Percentiles rank a stretch among this genome's conserved stretches.
These are phyloP conservation scores for Fonsecaea pedrosoi DNA, from an alignment of 2,329 filamentous ascomycete species.

Conservation along the genomic window DNA sequence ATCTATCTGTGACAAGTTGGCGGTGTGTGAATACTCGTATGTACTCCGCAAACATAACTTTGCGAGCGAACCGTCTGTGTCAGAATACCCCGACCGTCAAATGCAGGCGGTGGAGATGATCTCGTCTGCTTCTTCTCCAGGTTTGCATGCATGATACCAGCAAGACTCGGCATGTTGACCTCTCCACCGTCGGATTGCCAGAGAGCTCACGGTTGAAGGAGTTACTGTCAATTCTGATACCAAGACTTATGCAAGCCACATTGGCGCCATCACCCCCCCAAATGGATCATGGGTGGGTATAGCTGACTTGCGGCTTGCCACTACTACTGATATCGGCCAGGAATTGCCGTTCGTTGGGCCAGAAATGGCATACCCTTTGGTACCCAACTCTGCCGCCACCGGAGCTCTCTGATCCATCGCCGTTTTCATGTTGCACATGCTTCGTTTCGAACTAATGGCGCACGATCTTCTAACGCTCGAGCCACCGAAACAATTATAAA, in stretches of 20 bases:
- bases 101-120: slow-evolving; percentile 4
- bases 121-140: neutral
- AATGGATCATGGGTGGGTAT: neutral
- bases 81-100: slow-evolving; percentile 1
- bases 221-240: slow-evolving; percentile 8
- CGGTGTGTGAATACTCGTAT: slow-evolving; percentile 2
- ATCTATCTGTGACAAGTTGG: neutral
- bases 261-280: slow-evolving; percentile 17
- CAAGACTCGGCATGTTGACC: slow-evolving; percentile 7
- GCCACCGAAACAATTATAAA: neutral
- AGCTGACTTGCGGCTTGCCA: slow-evolving; percentile 9
- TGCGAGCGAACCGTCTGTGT: neutral
- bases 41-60: slow-evolving; percentile 24
- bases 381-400: slow-evolving; percentile 9
- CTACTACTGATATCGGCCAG: slow-evolving; percentile 8
- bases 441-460: slow-evolving; percentile 1
- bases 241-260: slow-evolving; percentile 29
- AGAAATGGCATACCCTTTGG: slow-evolving; percentile 8
- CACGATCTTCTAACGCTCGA: slow-evolving; percentile 4
- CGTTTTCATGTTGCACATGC: slow-evolving; percentile 25
- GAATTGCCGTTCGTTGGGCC: slow-evolving; percentile 3
- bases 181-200: slow-evolving; percentile 12
- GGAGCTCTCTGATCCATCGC: neutral
- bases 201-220: neutral
- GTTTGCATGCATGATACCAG: neutral